Percentiles rank a stretch among this genome's conserved stretches.
These are phyloP conservation scores for Plasmodium adleri DNA, from an alignment of 169 alveolate genomes.

Conservation along the genomic window DNA sequence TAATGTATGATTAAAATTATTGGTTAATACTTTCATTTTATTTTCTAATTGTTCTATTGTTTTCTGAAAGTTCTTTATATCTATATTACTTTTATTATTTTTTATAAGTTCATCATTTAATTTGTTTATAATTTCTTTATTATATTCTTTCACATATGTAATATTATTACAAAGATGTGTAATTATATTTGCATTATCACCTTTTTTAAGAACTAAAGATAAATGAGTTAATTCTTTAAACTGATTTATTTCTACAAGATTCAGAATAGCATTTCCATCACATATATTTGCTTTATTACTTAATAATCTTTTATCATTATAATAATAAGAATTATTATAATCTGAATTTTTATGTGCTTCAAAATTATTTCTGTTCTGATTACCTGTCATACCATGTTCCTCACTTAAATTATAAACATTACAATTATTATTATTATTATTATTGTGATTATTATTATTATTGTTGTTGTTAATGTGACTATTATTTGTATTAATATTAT, in stretches of 20 bases:
- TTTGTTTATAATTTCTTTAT: conserved; percentile 29
- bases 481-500: neutral
- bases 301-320: neutral
- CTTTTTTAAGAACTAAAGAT: conserved; percentile 40
- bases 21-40: conserved; percentile 20
- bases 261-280: conserved; percentile 25
- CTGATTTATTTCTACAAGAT: conserved; percentile 67
- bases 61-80: conserved; percentile 39
- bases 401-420: neutral
- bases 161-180: conserved; percentile 41
- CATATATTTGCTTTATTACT: neutral
- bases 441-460: neutral
- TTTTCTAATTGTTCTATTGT: conserved; percentile 75
- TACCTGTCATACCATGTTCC: neutral
- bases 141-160: conserved; percentile 49
- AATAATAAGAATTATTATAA: neutral
- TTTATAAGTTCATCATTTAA: conserved; percentile 61
- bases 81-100: conserved; percentile 36
- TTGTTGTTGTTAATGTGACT: neutral
- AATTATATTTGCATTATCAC: conserved; percentile 37
- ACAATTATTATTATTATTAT: neutral
- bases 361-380: neutral
- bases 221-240: conserved; percentile 67
- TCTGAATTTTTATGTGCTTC: neutral
- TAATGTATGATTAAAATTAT: conserved; percentile 35